Evolutionary conservation across 2,329 filamentous ascomycete genomes (phyloP), one percentile per base, ranked within the genome.

Genomic region (Albophoma yamanashiensis): DNA sequence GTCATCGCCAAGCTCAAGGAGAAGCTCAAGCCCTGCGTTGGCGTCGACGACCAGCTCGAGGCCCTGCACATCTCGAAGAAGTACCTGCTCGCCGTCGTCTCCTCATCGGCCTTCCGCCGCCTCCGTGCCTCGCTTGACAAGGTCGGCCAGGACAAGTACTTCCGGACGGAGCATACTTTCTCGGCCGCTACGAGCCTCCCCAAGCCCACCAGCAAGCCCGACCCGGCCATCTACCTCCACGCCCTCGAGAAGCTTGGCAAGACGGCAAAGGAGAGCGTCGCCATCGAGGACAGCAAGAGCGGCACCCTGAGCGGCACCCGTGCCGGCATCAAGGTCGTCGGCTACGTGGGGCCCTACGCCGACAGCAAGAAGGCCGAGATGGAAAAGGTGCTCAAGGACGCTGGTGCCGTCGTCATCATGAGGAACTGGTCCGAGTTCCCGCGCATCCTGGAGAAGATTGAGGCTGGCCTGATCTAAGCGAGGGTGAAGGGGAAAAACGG

Each of bases 231-330:
- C 75, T 96, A 96, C 78, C 76, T 91, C 64, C 82, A 88, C 73
- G 89, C 92, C 27, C 83, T 92, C 71, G 77, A 91, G 75, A 77
- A 84, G 70, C 81, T 95, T 58, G 88, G 87, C 63, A 88, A 88
- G 75, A 83, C 82, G 68, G 78, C 90, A 1, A 78, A 78, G 55
- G 87, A 95, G 79, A 86, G 83, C 65, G 81, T 96, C 39, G 89
- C 92, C 31, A 84, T 96, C 61, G 92, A 96, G 80, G 92, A 96
- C 79, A 91, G 87, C 80, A 91, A 89, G 82, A 91, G 87, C 67
- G 92, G 92, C 63, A 89, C 89, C 52, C 83, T 89, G 61, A 91
- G 89, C 65, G 80, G 74, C 61, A 85, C 87, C 68, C 82, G 89
- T 62, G 92, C 92, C 22, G 85, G 85, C 57, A 94, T 96, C 70